A percentile compares a stretch with the other conserved stretches of the same genome.
Evolutionary conservation across 2,329 filamentous ascomycete genomes (phyloP).

Genomic region (Eurotiales sp.): DNA sequence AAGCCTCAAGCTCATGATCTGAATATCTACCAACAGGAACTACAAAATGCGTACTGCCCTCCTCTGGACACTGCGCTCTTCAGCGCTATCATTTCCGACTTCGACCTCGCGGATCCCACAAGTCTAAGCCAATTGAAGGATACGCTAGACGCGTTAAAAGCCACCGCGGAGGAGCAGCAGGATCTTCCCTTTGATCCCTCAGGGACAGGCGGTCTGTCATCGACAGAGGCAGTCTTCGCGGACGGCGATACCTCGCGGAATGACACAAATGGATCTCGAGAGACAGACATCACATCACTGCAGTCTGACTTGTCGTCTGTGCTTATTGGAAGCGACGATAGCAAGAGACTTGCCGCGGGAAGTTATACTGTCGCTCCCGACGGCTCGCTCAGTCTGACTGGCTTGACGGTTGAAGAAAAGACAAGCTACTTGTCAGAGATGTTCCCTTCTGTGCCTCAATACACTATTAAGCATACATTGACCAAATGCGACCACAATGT

Average conservation of each 20-base stretch:
- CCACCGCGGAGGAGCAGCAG: slow-evolving; percentile 68
- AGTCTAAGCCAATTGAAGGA: slow-evolving; percentile 54
- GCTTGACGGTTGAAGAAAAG: slow-evolving; percentile 55
- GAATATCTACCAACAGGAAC: slow-evolving; percentile 31
- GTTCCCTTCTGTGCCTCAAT: slow-evolving; percentile 65
- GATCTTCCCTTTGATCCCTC: slow-evolving; percentile 68
- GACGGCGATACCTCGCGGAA: slow-evolving; percentile 28
- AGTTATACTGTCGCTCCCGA: slow-evolving; percentile 27
- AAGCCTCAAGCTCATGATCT: background rate
- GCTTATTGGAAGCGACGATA: slow-evolving; percentile 24
- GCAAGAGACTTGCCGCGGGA: slow-evolving; percentile 1
- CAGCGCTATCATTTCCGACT: slow-evolving; percentile 71
- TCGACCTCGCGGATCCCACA: slow-evolving; percentile 55
- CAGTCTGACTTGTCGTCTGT: slow-evolving; percentile 44
- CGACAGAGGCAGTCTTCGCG: slow-evolving; percentile 22
- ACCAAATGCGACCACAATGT: slow-evolving; percentile 65
- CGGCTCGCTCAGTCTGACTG: slow-evolving; percentile 26
- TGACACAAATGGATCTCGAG: slow-evolving; percentile 36
- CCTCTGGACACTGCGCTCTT: slow-evolving; percentile 75
- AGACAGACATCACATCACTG: slow-evolving; percentile 49
- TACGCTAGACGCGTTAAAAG: slow-evolving; percentile 64
- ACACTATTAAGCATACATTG: slow-evolving; percentile 64
- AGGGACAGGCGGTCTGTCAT: slow-evolving; percentile 55
- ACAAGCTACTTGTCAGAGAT: slow-evolving; percentile 61
- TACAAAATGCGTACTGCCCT: slow-evolving; percentile 67